Evolutionary conservation across 129 eudicot species (phyloP), one percentile per base, ranked within the genome.

Genomic region (Flaveria bidentis): DNA sequence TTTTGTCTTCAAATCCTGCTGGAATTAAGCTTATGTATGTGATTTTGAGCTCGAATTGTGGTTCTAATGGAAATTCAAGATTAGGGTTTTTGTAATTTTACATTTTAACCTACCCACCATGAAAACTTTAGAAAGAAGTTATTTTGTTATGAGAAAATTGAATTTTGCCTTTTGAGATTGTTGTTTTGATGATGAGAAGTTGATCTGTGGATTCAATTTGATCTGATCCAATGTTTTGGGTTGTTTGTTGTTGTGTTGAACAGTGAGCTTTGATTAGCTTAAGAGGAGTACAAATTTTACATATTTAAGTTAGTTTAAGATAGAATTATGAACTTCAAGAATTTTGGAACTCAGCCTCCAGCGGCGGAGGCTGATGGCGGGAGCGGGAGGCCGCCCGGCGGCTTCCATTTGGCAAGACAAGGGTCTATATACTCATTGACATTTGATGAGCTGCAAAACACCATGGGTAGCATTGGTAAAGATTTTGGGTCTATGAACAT

Each of bases 401-500:
- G 76, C 33, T 85, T 82, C 70, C 79, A 89, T 26, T 53, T 93
- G 67, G 79, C 88, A 18, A 83, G 99, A 66, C 97, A 94, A 72
- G 61, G 90, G 42, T 94, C 98, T 9, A 77, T 94, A 46, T 94
- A 88, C 76, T 79, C 99, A 1, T 73, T 94, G 80, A 94, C 99
- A 15, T 94, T 94, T 73, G 99, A 89, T 47, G 99, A 94, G 92
- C 81, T 94, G 36, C 99, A 91, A 67, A 89, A 64, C 73, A 82
- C 96, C 8, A 73, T 91, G 68, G 97, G 93, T 23, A 86, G 96
- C 16, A 67, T 70, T 23, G 96, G 96, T 72, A 94, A 91, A 73
- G 99, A 94, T 84, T 89, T 94, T 68, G 99, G 99, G 75, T 94
- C 99, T 4, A 91, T 94, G 97, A 94, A 94, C 76, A 94, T 94